A percentile compares a stretch with the other conserved stretches of the same genome.
These are phyloP conservation scores for Candida michaelii DNA, from an alignment of 805 yeast species.

Conservation along the genomic window DNA sequence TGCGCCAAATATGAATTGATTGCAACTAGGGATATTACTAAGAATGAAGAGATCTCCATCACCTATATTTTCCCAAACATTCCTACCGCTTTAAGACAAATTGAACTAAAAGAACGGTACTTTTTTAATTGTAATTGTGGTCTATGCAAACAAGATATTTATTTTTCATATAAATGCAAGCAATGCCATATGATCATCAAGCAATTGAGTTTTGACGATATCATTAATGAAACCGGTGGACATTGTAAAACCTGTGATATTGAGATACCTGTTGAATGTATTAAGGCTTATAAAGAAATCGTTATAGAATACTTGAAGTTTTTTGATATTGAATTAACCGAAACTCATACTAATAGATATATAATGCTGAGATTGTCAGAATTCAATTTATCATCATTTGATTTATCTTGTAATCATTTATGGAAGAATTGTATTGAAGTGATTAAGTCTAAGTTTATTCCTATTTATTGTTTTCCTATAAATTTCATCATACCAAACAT, in stretches of 20 bases:
- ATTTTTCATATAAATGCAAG: conserved; percentile 25
- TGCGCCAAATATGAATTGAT: conserved; percentile 1
- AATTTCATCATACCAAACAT: conserved; percentile 2
- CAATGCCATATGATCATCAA: conserved; percentile 17
- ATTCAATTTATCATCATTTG: background rate
- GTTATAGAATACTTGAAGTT: background rate
- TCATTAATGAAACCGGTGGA: background rate
- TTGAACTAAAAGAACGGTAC: conserved; percentile 23
- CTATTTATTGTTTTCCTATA: conserved; percentile 15
- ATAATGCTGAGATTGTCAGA: background rate
- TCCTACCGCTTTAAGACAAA: conserved; percentile 28
- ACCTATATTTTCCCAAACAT: conserved; percentile 26
- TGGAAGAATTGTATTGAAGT: background rate
- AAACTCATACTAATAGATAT: too few relatives aligned
- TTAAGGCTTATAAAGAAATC: background rate
- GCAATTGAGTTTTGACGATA: conserved; percentile 5
- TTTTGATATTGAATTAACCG: background rate
- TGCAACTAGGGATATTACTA: conserved; percentile 14
- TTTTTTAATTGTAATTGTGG: conserved; percentile 36
- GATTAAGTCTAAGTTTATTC: conserved; percentile 4
- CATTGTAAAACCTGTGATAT: background rate
- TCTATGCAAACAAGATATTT: conserved; percentile 26
- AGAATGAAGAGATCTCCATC: conserved; percentile 27
- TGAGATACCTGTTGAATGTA: background rate
- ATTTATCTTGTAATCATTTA: background rate